phyloP scores from a whole-genome alignment of 1,139 yeast species.

The Oligophagozyma castellii region DNA sequence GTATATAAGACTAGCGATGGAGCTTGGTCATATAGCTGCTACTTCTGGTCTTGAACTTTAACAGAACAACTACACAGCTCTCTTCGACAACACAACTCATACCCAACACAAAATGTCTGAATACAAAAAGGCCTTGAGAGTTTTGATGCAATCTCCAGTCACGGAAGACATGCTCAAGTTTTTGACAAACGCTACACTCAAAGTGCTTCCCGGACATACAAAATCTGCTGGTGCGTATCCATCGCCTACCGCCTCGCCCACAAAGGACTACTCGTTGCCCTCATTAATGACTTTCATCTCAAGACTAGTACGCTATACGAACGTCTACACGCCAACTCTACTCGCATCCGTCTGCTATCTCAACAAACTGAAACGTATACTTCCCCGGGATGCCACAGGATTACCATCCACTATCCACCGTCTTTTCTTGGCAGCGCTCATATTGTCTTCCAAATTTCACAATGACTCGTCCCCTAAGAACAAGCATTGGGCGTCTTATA shows the following conservation, averaged over 20 bases:
- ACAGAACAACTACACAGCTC: too few species aligned
- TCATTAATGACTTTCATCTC: slow-evolving; percentile 64
- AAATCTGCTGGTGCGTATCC: slow-evolving; percentile 5
- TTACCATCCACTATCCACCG: slow-evolving; percentile 68
- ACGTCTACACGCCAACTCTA: slow-evolving; percentile 64
- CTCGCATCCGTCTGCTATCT: slow-evolving; percentile 60
- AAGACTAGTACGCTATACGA: slow-evolving; percentile 54
- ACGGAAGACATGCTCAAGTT: slow-evolving; percentile 24
- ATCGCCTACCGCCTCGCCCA: slow-evolving; percentile 9
- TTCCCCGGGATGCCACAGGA: slow-evolving; percentile 63
- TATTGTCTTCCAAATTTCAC: slow-evolving; percentile 58
- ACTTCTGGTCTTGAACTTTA: too few species aligned
- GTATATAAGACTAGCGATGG: too few species aligned
- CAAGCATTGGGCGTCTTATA: slow-evolving; percentile 63
- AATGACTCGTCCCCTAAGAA: slow-evolving; percentile 70
- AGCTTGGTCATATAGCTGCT: too few species aligned
- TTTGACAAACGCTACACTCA: slow-evolving; percentile 19
- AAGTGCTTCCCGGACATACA: slow-evolving; percentile 14
- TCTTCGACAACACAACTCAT: too few species aligned
- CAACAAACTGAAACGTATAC: slow-evolving; percentile 41
- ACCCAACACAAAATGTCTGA: slow-evolving; percentile 17
- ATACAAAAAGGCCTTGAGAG: slow-evolving; percentile 18
- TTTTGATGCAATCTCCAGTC: slow-evolving; percentile 24
- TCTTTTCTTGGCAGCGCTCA: slow-evolving; percentile 58
- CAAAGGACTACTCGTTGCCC: slow-evolving; percentile 30